Evolutionary conservation across 331 rosid genomes (phyloP).

Genomic region (Saraca asoca): DNA sequence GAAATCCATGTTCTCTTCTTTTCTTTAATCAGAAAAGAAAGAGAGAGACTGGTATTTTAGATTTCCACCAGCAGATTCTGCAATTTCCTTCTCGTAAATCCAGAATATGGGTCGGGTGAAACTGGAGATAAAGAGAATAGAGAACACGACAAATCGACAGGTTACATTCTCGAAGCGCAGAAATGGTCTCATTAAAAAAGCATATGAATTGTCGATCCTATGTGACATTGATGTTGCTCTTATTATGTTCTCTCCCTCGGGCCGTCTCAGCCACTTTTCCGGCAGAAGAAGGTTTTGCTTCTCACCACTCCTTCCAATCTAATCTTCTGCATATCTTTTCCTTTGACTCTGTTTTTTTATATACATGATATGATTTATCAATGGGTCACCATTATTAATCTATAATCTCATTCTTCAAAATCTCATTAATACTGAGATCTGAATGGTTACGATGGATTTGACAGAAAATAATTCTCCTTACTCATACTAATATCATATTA

Average conservation of each 20-base stretch:
- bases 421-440: too few species aligned
- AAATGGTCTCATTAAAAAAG: slow-evolving; percentile 87
- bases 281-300: slow-evolving; percentile 57
- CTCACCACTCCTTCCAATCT: too few species aligned
- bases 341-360: too few species aligned
- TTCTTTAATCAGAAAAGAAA: neutral
- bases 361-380: too few species aligned
- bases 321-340: too few species aligned
- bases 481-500: too few species aligned
- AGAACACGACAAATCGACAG: slow-evolving; percentile 69
- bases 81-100: slow-evolving; percentile 6
- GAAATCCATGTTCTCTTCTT: neutral
- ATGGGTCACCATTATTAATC: too few species aligned
- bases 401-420: too few species aligned
- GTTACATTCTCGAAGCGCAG: slow-evolving; percentile 83
- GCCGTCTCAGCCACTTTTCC: slow-evolving; percentile 68
- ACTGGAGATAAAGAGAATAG: slow-evolving; percentile 83
- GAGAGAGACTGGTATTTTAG: slow-evolving; percentile 27
- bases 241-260: slow-evolving; percentile 76
- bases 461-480: too few species aligned
- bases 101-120: slow-evolving; percentile 78
- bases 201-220: slow-evolving; percentile 73
- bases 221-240: slow-evolving; percentile 88
- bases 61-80: slow-evolving; percentile 40
- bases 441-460: too few species aligned